Evolutionary conservation across 2,329 filamentous ascomycete species (phyloP).

Genomic region (Kalmusia sp.): DNA sequence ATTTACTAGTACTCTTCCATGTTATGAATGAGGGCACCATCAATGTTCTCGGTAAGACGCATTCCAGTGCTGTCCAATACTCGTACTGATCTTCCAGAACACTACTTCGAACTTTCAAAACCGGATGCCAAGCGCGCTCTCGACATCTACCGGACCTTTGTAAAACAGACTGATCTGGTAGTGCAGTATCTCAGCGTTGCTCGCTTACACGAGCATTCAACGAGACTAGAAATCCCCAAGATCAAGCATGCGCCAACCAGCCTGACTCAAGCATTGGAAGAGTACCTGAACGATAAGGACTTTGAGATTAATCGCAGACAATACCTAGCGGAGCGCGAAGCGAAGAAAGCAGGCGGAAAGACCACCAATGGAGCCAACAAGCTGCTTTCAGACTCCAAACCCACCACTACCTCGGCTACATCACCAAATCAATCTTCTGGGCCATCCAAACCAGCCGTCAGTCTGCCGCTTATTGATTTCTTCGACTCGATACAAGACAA

Average conservation of each 20-base stretch:
- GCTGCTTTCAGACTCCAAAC: constrained; percentile 41
- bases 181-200: constrained; percentile 89
- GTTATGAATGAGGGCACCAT: constrained; percentile 97
- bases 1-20: constrained; percentile 88
- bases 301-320: constrained; percentile 94
- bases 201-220: constrained; percentile 89
- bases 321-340: constrained; percentile 87
- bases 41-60: constrained; percentile 81
- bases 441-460: constrained; percentile 27
- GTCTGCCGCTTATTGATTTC: constrained; percentile 42
- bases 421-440: constrained; percentile 28
- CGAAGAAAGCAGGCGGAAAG: constrained; percentile 62
- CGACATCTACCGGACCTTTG: constrained; percentile 90
- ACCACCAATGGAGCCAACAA: constrained; percentile 48
- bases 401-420: constrained; percentile 31
- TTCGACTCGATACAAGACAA: constrained; percentile 44
- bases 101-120: constrained; percentile 98
- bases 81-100: constrained; percentile 63
- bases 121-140: constrained; percentile 91
- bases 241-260: constrained; percentile 96
- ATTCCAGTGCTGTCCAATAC: background rate
- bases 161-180: constrained; percentile 88
- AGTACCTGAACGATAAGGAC: constrained; percentile 92
- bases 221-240: constrained; percentile 91
- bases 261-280: constrained; percentile 85